phyloP scores from a whole-genome alignment of 129 eudicot genomes.

The Saposhnikovia divaricata region DNA sequence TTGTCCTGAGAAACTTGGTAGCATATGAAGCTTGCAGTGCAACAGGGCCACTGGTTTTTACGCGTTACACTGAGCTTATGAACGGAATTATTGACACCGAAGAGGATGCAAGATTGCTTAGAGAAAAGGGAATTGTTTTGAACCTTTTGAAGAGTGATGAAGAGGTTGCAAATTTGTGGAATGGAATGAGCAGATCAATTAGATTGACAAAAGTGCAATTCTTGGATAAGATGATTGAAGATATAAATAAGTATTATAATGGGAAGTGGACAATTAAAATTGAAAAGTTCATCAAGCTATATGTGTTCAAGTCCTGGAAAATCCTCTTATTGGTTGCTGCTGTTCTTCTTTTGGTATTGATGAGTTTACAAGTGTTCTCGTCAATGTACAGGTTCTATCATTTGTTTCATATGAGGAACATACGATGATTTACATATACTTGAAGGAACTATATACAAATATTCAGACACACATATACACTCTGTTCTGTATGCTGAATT shows the following conservation, averaged over 20 bases:
- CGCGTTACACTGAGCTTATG: conserved; percentile 79
- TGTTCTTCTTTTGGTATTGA: conserved; percentile 38
- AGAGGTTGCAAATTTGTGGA: conserved; percentile 76
- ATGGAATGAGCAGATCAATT: conserved; percentile 63
- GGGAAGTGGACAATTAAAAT: conserved; percentile 49
- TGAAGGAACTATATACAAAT: not conserved
- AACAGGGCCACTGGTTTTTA: conserved; percentile 51
- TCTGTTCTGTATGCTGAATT: not conserved
- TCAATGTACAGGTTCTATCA: conserved; percentile 26
- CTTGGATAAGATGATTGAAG: conserved; percentile 56
- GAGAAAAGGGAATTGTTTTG: conserved; percentile 45
- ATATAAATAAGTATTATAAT: conserved; percentile 49
- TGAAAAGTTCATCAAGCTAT: conserved; percentile 27
- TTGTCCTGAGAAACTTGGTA: conserved; percentile 47
- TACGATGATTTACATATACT: no score
- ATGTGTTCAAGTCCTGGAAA: conserved; percentile 59
- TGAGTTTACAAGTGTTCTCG: conserved; percentile 39
- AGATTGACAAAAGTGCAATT: conserved; percentile 50
- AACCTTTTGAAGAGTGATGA: conserved; percentile 63
- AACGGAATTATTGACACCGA: conserved; percentile 74
- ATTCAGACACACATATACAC: no score
- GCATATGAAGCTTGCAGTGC: conserved; percentile 71
- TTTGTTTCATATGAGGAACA: conserved; percentile 1
- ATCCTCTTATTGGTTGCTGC: conserved; percentile 47
- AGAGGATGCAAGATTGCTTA: conserved; percentile 42